Base-by-base conservation (phyloP, 768 basidiomycete genomes). In the Dioszegia crocea region DNA sequence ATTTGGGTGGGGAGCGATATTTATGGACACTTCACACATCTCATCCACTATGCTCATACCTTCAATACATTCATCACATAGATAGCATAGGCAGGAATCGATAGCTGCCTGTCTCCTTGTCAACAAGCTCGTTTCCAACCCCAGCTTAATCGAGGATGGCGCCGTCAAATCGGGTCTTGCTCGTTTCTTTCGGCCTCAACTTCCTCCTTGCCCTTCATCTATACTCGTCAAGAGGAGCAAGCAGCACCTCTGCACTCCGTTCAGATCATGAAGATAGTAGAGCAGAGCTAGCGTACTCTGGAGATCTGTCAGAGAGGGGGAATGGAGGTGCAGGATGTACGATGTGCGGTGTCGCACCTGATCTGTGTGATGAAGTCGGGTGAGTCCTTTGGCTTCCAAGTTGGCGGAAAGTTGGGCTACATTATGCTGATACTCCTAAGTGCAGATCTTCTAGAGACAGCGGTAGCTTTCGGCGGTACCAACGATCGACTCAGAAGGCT, bases 281-380 rank as follows among this genome's bases (percentile, higher is more conserved):
- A n/a, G 45, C 17, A 12, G 23, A 30, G 6, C 8, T 33, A 6
- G 8, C 33, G 14, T 33, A 6, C 14, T 6, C 33, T 50, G 41
- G 47, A 38, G 27, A 29, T 17, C 21, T 31, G 17, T 27, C 21
- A 29, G 29, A 50, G 17, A 41, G 43, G 39, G 31, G 39, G 9
- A 27, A n/a, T 51, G 41, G 31, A 19, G 45, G 27, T 51, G 59
- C 36, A 36, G 56, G 27, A 58, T 68, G 59, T 65, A 64, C 43
- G 36, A 59, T 45, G 61, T 60, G 47, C 30, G 47, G 47, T 14
- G 29, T 31, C 1, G 48, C 56, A 24, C 56, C 57, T 2, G 56
- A 54, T 30, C 45, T 70, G 9, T 70, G 68, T 38, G 60, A 61
- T 14, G 56, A 61, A 31, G 43, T 65, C 17, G 62, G 67, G 67